Conservation (phyloP, 768 basidiomycete genomes). For the Coprinopsis marcescibilis region DNA sequence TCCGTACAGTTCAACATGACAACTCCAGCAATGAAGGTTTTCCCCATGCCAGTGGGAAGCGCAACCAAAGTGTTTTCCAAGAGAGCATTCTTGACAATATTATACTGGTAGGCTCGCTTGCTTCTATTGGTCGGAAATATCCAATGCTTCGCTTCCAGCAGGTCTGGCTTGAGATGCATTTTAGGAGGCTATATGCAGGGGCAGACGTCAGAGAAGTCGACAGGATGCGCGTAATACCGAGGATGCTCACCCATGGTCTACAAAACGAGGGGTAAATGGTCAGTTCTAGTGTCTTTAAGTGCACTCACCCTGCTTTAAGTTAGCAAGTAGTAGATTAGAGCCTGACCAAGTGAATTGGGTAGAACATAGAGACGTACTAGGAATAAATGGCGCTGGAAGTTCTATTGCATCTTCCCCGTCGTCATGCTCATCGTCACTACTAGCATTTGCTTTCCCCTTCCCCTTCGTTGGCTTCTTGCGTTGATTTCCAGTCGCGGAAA, state of each 20-base stretch:
- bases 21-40: constrained; percentile 96
- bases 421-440: constrained; percentile 49
- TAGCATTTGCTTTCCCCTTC: constrained; percentile 36
- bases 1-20: constrained; percentile 92
- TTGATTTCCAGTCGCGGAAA: constrained; percentile 73
- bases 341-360: too few relatives aligned
- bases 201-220: neutral
- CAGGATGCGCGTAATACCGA: neutral
- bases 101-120: constrained; percentile 91
- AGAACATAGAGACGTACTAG: constrained; percentile 42
- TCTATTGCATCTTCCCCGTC: constrained; percentile 67
- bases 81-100: constrained; percentile 80
- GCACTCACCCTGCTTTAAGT: constrained; percentile 47
- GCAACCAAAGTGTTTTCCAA: constrained; percentile 94
- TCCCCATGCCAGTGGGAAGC: constrained; percentile 92
- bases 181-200: constrained; percentile 45
- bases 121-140: constrained; percentile 86
- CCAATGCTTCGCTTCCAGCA: constrained; percentile 80
- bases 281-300: constrained; percentile 5
- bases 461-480: constrained; percentile 42
- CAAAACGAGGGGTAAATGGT: constrained; percentile 4
- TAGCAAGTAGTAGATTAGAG: neutral
- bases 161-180: constrained; percentile 75
- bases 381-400: constrained; percentile 73
- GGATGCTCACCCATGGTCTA: neutral